Base-by-base conservation (phyloP, 371 early-diverging fungal genomes). In the Syncephalastrum racemosum region DNA sequence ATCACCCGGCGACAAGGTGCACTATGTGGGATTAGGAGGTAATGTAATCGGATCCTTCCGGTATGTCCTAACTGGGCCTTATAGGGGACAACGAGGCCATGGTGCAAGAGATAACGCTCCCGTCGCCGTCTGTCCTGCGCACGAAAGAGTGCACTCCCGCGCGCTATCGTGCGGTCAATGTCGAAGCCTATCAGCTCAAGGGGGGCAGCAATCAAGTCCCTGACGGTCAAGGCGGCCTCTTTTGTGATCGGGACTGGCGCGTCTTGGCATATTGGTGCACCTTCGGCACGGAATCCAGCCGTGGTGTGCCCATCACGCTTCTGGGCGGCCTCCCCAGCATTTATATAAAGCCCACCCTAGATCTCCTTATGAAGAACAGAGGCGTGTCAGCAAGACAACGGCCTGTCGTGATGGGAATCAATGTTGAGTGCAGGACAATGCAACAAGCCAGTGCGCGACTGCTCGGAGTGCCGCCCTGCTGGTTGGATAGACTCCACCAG, bases 201-300 rank as follows among this genome's bases (percentile, higher is more conserved):
- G 27, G 27, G 7, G 27, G 27, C 27, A 27, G 27, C 27, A 27
- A 71, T 92, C 18, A 59, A 53, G 43, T 53, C 8, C 36, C 53
- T 15, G 88, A 89, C 56, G 91, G 90, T 19, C 67, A 69, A 50
- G 79, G 83, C 6, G 95, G 94, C 8, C 82, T 92, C 0, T 71
- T 93, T 1, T 83, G 82, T 36, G 86, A 91, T 50, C 53, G 71
- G 2, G 75, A 87, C 3, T 91, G 86, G 0, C 65, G 68, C 3
- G 87, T 90, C 2, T 87, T 87, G 53, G 92, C 87, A 0, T 62
- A 94, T 1, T 93, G 93, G 91, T 69, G 89, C 36, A 84, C 82
- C 49, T 86, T 83, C 86, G 6, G 83, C 83, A 10, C 86, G 87
- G 67, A 84, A 88, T 54, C 77, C 78, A 44, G 79, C 3, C 27